Percentiles rank a stretch among this genome's conserved stretches.
Conservation (phyloP, 768 basidiomycete species). For the Tricholoma furcatifolium region DNA sequence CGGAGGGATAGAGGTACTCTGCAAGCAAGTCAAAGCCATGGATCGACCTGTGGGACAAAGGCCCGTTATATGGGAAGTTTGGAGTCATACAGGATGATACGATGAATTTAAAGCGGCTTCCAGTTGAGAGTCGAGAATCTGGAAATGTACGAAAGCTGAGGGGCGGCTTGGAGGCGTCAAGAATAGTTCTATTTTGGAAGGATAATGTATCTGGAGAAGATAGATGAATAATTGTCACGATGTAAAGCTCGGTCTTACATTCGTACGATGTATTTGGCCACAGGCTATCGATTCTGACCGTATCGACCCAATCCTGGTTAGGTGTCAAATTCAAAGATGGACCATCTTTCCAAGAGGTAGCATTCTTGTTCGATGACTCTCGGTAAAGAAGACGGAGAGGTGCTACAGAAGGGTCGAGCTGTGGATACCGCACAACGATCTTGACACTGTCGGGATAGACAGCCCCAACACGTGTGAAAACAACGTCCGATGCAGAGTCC, state of each 20-base stretch:
- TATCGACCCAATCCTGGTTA: conserved; percentile 58
- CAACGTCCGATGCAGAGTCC: conserved; percentile 51
- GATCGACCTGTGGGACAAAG: conserved; percentile 49
- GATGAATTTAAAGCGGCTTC: conserved; percentile 65
- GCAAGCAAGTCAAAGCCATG: conserved; percentile 66
- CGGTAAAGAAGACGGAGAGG: conserved; percentile 47
- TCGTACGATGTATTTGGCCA: conserved; percentile 72
- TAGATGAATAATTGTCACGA: not conserved
- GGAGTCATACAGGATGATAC: conserved; percentile 66
- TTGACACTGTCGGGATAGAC: conserved; percentile 64
- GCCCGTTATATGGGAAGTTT: conserved; percentile 71
- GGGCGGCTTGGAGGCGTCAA: conserved; percentile 49
- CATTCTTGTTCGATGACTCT: conserved; percentile 25
- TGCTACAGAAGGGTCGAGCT: conserved; percentile 26
- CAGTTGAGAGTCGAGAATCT: conserved; percentile 55
- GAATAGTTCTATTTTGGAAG: conserved; percentile 39
- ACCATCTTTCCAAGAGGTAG: conserved; percentile 52
- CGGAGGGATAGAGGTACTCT: conserved; percentile 44
- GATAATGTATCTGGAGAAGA: conserved; percentile 39
- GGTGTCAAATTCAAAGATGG: conserved; percentile 43
- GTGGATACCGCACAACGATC: conserved; percentile 61
- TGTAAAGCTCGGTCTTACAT: conserved; percentile 41
- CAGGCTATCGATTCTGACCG: conserved; percentile 52
- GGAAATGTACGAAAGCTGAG: conserved; percentile 74
- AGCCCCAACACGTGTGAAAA: conserved; percentile 70